Base-by-base conservation (phyloP, 1,284 basidiomycete species). In the Cryptococcus sp. region DNA sequence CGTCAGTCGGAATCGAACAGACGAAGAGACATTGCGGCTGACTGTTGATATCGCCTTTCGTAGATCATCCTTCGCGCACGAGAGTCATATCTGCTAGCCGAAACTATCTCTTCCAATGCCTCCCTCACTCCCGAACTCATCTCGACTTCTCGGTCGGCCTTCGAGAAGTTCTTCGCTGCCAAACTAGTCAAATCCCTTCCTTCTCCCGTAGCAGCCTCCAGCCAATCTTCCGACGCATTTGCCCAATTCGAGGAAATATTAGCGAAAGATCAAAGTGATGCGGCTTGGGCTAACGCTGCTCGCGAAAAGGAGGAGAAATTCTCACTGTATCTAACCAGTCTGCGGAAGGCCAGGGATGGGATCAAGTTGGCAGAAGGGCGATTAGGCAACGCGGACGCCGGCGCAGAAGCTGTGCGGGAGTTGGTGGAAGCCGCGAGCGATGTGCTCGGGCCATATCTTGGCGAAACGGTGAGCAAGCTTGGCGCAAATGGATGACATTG, bases 21-120 rank as follows among this genome's bases (percentile, higher is more conserved):
- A 3, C 17, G 17, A 16, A 22, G 39, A 3, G 2, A 38, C 25
- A 19, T 10, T 13, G 17, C 16, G 37, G 23, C 60, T 61, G 34
- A 63, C 47, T 55, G 43, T 16, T 19, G 11, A 13, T 29, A 13
- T 37, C 15, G 11, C 2, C 7, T 16, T 25, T 17, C 7, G 11
- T 67, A 95, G 93, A 96, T 96, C 73, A 96, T 96, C 68, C 76
- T 89, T 50, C 86, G 92, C 29, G 91, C 93, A 11, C 86, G 93
- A 39, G 90, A 95, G 79, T 87, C 86, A 47, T 83, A 93, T 73
- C 85, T 98, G 15, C 79, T 96, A 25, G 50, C 58, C 5, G 58
- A 65, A 65, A 70, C 71, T 11, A 68, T 69, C 47, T 61, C 63
- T n/a, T 61, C 73, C 40, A 73, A 74, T 53, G 62, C 74, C 5